Percentiles rank a stretch among this genome's conserved stretches.
phyloP scores from a whole-genome alignment of 2,329 filamentous ascomycete species.

The Aureobasidium melanogenum region DNA sequence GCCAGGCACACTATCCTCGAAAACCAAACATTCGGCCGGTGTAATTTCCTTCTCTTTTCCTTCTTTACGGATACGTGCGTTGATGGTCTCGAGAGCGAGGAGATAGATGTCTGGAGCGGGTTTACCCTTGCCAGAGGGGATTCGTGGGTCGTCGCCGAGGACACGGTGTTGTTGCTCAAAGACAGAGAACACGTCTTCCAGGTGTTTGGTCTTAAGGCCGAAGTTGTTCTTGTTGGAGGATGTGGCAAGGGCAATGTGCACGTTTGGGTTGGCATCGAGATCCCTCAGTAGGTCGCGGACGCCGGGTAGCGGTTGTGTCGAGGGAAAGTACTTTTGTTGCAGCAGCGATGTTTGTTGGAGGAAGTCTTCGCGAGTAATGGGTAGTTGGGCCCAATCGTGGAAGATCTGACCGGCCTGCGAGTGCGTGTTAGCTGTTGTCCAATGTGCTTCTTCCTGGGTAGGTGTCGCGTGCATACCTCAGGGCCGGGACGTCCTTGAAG shows the following conservation, averaged over 20 bases:
- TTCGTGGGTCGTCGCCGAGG: slow-evolving; percentile 74
- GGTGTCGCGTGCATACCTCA: slow-evolving; percentile 30
- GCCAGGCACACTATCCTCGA: slow-evolving; percentile 90
- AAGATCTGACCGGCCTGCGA: slow-evolving; percentile 52
- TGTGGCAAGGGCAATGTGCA: slow-evolving; percentile 81
- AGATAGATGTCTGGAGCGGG: slow-evolving; percentile 92
- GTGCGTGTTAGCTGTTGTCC: neutral
- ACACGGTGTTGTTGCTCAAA: slow-evolving; percentile 67
- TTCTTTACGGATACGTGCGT: slow-evolving; percentile 54
- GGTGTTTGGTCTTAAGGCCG: slow-evolving; percentile 59
- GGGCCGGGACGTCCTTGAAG: slow-evolving; percentile 60
- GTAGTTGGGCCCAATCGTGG: slow-evolving; percentile 76
- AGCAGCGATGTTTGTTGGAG: slow-evolving; percentile 48
- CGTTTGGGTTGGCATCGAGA: slow-evolving; percentile 47
- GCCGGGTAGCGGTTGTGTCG: slow-evolving; percentile 68
- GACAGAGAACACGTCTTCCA: slow-evolving; percentile 41
- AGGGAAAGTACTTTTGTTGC: slow-evolving; percentile 65
- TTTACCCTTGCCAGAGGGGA: slow-evolving; percentile 75
- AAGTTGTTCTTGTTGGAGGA: slow-evolving; percentile 67
- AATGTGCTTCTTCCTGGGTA: neutral
- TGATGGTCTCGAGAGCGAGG: slow-evolving; percentile 76
- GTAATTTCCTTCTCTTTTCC: slow-evolving; percentile 56
- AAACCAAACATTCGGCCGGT: slow-evolving; percentile 87
- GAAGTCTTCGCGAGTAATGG: slow-evolving; percentile 65
- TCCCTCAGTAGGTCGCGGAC: slow-evolving; percentile 58